Evolutionary conservation across 208 protist species (phyloP).

Genomic region (Trypanosoma scelopori): DNA sequence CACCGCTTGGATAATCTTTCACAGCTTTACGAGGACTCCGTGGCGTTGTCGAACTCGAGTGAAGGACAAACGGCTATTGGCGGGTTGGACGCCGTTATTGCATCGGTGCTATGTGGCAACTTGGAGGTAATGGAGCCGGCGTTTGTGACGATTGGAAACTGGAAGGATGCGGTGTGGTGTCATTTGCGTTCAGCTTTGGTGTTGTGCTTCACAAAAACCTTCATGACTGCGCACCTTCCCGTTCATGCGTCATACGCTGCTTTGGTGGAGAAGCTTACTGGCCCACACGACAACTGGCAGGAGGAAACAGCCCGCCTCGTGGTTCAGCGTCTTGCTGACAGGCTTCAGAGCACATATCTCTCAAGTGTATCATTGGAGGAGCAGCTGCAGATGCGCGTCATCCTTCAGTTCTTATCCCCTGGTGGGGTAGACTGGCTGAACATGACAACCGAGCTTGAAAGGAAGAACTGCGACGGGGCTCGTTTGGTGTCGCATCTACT

Average conservation of each 20-base stretch:
- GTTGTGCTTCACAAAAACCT: slow-evolving; percentile 66
- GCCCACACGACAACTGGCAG: slow-evolving; percentile 58
- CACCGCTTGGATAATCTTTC: slow-evolving; percentile 71
- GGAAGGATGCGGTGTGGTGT: slow-evolving; percentile 73
- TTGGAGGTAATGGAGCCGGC: slow-evolving; percentile 59
- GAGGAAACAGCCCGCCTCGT: slow-evolving; percentile 38
- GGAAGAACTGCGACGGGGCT: slow-evolving; percentile 31
- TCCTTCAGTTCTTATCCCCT: slow-evolving; percentile 62
- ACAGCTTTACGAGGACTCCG: slow-evolving; percentile 70
- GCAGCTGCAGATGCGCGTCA: slow-evolving; percentile 76
- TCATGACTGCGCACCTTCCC: slow-evolving; percentile 39
- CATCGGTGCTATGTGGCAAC: slow-evolving; percentile 71
- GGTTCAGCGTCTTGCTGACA: slow-evolving; percentile 36
- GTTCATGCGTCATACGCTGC: slow-evolving; percentile 34
- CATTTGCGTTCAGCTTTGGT: slow-evolving; percentile 72
- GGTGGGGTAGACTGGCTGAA: slow-evolving; percentile 41
- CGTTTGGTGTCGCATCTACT: slow-evolving; percentile 64
- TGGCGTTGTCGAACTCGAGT: slow-evolving; percentile 12
- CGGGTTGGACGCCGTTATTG: slow-evolving; percentile 60
- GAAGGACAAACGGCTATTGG: slow-evolving; percentile 18
- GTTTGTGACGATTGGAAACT: slow-evolving; percentile 48
- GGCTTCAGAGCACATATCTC: slow-evolving; percentile 46
- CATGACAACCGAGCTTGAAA: slow-evolving; percentile 31
- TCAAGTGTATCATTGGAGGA: slow-evolving; percentile 45
- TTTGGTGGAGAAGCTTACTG: slow-evolving; percentile 39